These are phyloP conservation scores for Endocarpon pusillum DNA, from an alignment of 495 filamentous ascomycete genomes.

Conservation along the genomic window DNA sequence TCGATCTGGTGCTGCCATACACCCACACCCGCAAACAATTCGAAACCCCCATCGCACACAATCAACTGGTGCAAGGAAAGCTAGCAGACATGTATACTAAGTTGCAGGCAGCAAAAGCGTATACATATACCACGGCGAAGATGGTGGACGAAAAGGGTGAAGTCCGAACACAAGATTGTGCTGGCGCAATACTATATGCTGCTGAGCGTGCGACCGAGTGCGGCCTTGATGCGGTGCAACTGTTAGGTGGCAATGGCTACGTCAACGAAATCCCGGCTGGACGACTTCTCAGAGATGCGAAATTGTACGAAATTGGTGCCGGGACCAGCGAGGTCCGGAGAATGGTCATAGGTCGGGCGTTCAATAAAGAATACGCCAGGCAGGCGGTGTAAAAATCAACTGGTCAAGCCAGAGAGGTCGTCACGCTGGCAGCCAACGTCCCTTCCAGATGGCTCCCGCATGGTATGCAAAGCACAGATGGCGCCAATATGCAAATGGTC, in stretches of 20 bases:
- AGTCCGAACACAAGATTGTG: slow-evolving; percentile 76
- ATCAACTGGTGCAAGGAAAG: slow-evolving; percentile 86
- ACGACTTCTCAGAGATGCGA: slow-evolving; percentile 68
- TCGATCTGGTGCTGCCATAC: slow-evolving; percentile 81
- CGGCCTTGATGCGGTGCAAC: slow-evolving; percentile 78
- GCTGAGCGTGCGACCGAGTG: slow-evolving; percentile 86
- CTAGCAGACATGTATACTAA: slow-evolving; percentile 97
- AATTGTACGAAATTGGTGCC: slow-evolving; percentile 93
- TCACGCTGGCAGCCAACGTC: too few species aligned
- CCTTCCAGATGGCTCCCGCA: too few species aligned
- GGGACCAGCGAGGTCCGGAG: slow-evolving; percentile 87
- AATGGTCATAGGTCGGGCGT: slow-evolving; percentile 88
- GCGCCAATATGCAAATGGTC: too few species aligned
- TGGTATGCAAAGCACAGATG: too few species aligned
- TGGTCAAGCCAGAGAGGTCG: too few species aligned
- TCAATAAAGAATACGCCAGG: slow-evolving; percentile 68
- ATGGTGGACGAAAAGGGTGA: slow-evolving; percentile 53
- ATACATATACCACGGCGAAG: slow-evolving; percentile 63
- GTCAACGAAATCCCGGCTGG: slow-evolving; percentile 88
- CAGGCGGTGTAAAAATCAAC: too few species aligned
- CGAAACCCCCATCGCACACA: slow-evolving; percentile 69
- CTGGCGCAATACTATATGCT: slow-evolving; percentile 84
- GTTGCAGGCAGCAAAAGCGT: slow-evolving; percentile 60
- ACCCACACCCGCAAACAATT: slow-evolving; percentile 85
- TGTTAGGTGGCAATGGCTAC: slow-evolving; percentile 92